phyloP scores from a whole-genome alignment of 768 basidiomycete species.

The Coprinopsis strossmayeri region DNA sequence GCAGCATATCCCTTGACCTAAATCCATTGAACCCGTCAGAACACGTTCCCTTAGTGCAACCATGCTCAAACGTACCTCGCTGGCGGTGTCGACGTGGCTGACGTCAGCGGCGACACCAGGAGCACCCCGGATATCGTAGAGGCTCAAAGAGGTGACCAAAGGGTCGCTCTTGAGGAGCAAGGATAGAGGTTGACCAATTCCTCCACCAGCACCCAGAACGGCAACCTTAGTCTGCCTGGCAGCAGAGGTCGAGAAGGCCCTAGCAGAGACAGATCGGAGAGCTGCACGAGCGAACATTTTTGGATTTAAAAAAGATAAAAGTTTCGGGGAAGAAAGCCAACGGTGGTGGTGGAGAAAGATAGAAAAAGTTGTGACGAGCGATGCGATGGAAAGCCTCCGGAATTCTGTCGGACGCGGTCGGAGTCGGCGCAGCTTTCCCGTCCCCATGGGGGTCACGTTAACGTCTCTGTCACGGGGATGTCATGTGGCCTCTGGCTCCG shows the following conservation, averaged over 20 bases:
- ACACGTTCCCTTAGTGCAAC: too few species aligned
- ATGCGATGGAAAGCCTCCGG: not conserved
- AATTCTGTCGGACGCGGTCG: constrained; percentile 3
- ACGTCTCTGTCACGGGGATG: too few species aligned
- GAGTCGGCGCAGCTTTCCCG: not conserved
- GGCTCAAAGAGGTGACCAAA: constrained; percentile 73
- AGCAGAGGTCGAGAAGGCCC: constrained; percentile 74
- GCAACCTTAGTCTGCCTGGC: constrained; percentile 81
- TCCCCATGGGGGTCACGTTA: too few species aligned
- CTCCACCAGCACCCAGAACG: constrained; percentile 97
- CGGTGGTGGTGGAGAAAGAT: constrained; percentile 1
- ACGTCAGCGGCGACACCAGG: constrained; percentile 98
- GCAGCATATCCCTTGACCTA: constrained; percentile 78
- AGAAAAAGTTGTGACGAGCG: not conserved
- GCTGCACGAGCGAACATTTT: constrained; percentile 64
- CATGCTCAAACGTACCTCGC: constrained; percentile 65
- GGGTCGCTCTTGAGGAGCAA: constrained; percentile 92
- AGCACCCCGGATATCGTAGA: constrained; percentile 94
- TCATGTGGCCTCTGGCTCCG: too few species aligned
- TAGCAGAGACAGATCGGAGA: constrained; percentile 48
- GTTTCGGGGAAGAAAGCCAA: too few species aligned
- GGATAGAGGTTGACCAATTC: constrained; percentile 96
- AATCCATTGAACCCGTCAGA: too few species aligned
- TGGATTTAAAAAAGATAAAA: too few species aligned
- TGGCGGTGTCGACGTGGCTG: constrained; percentile 84